Conservation (phyloP, 768 basidiomycete genomes). For the Leucosporidium scottii region DNA sequence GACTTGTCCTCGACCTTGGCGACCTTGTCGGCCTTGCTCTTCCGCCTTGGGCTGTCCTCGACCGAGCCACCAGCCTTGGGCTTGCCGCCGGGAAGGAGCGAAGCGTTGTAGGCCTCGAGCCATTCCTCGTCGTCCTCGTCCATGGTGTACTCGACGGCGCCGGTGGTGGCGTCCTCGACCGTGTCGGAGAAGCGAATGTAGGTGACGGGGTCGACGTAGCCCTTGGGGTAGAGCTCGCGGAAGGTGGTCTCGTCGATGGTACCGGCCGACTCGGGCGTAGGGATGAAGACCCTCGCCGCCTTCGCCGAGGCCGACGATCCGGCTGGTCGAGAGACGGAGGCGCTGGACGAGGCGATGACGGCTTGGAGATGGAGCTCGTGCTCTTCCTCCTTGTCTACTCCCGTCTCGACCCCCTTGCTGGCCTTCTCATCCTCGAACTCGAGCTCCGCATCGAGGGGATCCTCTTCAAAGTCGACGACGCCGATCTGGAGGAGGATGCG, state of each 20-base stretch:
- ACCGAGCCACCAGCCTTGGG: slow-evolving; percentile 46
- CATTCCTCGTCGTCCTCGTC: slow-evolving; percentile 94
- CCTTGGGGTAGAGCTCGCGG: slow-evolving; percentile 60
- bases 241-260: slow-evolving; percentile 60
- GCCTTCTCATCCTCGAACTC: slow-evolving; percentile 25
- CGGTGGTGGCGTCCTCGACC: slow-evolving; percentile 56
- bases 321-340: slow-evolving; percentile 37
- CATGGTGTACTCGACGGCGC: slow-evolving; percentile 83
- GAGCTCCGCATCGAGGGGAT: slow-evolving; percentile 22
- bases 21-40: slow-evolving; percentile 30
- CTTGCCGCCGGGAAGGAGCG: slow-evolving; percentile 16
- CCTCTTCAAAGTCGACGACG: slow-evolving; percentile 29
- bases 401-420: slow-evolving; percentile 31
- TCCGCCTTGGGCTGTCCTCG: slow-evolving; percentile 39
- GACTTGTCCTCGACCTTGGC: neutral
- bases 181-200: slow-evolving; percentile 78
- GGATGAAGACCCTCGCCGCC: slow-evolving; percentile 66
- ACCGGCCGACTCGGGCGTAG: slow-evolving; percentile 73
- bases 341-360: slow-evolving; percentile 44
- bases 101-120: slow-evolving; percentile 75
- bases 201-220: slow-evolving; percentile 68
- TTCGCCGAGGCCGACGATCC: slow-evolving; percentile 32
- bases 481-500: slow-evolving; percentile 36
- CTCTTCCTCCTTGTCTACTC: slow-evolving; percentile 41
- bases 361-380: slow-evolving; percentile 48